phyloP scores from a whole-genome alignment of 2,329 filamentous ascomycete species.

The Sporothrix curviconia region DNA sequence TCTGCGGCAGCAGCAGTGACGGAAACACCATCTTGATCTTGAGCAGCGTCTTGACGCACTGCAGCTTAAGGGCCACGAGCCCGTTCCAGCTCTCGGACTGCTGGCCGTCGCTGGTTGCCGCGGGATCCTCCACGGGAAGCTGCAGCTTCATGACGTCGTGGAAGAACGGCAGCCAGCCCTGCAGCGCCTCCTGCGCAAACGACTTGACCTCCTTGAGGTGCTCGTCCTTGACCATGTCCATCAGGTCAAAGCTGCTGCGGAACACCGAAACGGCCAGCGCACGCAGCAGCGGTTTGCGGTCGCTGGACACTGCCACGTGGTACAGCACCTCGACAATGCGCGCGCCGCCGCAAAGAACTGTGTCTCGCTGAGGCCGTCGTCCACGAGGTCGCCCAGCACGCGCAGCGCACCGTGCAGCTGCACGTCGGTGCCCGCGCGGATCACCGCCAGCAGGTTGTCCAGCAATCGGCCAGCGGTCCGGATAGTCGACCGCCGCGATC shows the following conservation, averaged over 20 bases:
- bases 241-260: constrained; percentile 82
- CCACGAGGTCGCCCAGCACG: constrained; percentile 82
- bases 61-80: constrained; percentile 78
- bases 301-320: constrained; percentile 69
- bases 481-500: constrained; percentile 88
- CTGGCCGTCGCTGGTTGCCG: constrained; percentile 35
- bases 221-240: constrained; percentile 95
- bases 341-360: constrained; percentile 89
- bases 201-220: constrained; percentile 78
- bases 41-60: constrained; percentile 89
- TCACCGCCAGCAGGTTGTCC: constrained; percentile 68
- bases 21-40: constrained; percentile 82
- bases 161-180: constrained; percentile 86
- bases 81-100: constrained; percentile 70
- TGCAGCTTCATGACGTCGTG: constrained; percentile 67
- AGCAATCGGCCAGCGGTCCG: constrained; percentile 93
- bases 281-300: constrained; percentile 67
- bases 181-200: constrained; percentile 82
- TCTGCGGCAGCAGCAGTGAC: constrained; percentile 73
- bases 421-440: constrained; percentile 66
- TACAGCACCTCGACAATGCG: constrained; percentile 78
- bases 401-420: constrained; percentile 86
- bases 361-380: constrained; percentile 86
- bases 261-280: constrained; percentile 87
- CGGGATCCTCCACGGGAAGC: constrained; percentile 58